Base-by-base conservation (phyloP, 2,329 filamentous ascomycete species). In the Venturia effusa region DNA sequence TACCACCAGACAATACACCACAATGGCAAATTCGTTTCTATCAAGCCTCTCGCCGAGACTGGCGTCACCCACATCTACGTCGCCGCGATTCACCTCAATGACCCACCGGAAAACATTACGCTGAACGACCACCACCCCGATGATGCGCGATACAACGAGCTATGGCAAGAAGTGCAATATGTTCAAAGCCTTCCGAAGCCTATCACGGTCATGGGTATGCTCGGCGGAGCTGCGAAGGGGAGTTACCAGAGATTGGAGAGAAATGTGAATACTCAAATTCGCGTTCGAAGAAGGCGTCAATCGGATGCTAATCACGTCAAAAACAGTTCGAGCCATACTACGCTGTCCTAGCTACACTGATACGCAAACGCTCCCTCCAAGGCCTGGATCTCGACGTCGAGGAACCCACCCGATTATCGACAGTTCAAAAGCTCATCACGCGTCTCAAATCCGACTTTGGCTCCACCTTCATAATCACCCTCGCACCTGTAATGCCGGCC, bases 51-150 rank as follows among this genome's bases (percentile, higher is more conserved):
- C 51, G 72, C 86, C 63, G 79, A 79, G 48, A 86, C 84, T 5
- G 83, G 83, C 10, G 76, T 85, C 61, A 96, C 92, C 0, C 92
- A 97, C 76, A 81, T 96, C 66, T 92, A 96, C 69, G 77, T 97
- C 60, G 90, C 90, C 6, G 92, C 92, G 15, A 85, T 97, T 66
- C 92, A 97, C 75, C 78, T 97, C 69, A 92, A 94, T 73, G 79
- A 78, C 41, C 80, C 82, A 6, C 85, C 89, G 0, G 80, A 79
- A 10, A 80, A 84, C 65, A 82, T 93, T 69, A 90, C 87, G 0
- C 83, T 96, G 67, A 97, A 97, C 74, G 87, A 97, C 75, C 84
- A 91, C 71, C 80, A 80, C 0, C 90, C 90, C 0, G 77, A 83
- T n/a, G 77, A 89, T 68, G 74, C 83, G 4, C 82, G 84, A 67